Evolutionary conservation across 2,329 filamentous ascomycete genomes (phyloP), one percentile per base, ranked within the genome.

Genomic region (Whalleya microplaca): DNA sequence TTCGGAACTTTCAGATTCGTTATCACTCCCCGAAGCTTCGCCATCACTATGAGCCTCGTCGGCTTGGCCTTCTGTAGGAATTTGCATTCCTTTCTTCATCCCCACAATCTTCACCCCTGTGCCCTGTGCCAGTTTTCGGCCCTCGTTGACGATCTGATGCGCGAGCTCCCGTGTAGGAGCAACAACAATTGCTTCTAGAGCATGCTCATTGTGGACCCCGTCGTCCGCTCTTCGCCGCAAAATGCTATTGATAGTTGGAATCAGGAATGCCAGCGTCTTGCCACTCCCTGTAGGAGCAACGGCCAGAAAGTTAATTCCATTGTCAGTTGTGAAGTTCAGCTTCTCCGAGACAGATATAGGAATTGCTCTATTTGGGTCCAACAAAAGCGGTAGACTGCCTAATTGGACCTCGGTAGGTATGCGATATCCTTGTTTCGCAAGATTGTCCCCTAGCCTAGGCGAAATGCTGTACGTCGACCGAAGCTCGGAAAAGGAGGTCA

Each of bases 271-370:
- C 61, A 99, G 79, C 0, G 95, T 99, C 79, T 99, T 99, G 44
- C 95, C 95, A 72, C 94, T 98, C 21, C 95, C 95, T 0, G 95
- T 99, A 1, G 95, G 95, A 2, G 95, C 95, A 43, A 98, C 87
- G 0, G 91, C 91, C 61, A 99, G 75, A 41, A 99, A 85, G 76
- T 99, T 88, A 3, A 94, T 78, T 12, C 72, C 73, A 48, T 65
- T 60, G 6, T 61, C 41, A 6, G 63, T 60, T 23, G 63, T 62
- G 23, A 70, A 61, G 14, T 68, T 65, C 19, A 78, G 55, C 19
- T 74, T 72, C 20, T 68, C 69, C 21, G 71, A 73, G 3, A 70
- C 71, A 12, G 70, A 69, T 19, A 72, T 58, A 27, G 58, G 29
- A 6, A 86, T 73, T 0, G 83, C 83, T 53, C 73, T 76, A 59